A percentile compares a stretch with the other conserved stretches of the same genome.
These are phyloP conservation scores for Corylus avellana DNA, from an alignment of 306 rosid species.

Conservation along the genomic window DNA sequence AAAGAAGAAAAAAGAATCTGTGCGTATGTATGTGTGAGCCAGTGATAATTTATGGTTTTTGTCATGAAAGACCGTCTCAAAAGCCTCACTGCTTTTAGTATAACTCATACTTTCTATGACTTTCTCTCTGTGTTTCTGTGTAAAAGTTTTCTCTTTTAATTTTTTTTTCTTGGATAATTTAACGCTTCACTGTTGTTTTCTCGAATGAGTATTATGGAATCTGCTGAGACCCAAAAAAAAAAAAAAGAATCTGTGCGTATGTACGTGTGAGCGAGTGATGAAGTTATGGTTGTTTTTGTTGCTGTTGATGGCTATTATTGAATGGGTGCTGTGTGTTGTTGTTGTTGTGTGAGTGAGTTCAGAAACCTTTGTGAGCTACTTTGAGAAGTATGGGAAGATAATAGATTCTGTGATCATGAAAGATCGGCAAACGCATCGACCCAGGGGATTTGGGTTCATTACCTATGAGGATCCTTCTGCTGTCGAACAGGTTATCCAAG, in stretches of 20 bases:
- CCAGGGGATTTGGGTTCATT: conserved; percentile 90
- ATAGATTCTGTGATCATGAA: conserved; percentile 92
- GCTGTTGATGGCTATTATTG: neutral
- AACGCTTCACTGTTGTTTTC: neutral
- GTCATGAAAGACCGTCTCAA: too few relatives aligned
- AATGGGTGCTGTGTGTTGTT: neutral
- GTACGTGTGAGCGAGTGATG: neutral
- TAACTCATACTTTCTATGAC: neutral
- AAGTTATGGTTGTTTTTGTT: neutral
- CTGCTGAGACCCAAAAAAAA: neutral
- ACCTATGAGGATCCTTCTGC: conserved; percentile 84
- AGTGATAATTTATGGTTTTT: too few relatives aligned
- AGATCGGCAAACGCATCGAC: conserved; percentile 77
- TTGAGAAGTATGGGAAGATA: conserved; percentile 87
- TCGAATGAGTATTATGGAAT: neutral
- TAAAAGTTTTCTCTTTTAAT: neutral
- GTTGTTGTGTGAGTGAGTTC: conserved; percentile 3
- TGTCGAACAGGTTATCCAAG: conserved; percentile 81
- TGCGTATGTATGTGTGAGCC: too few relatives aligned
- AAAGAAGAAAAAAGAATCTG: neutral
- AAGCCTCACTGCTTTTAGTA: neutral
- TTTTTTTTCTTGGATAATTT: neutral
- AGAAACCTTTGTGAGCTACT: conserved; percentile 81
- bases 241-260: neutral
- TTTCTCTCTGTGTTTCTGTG: neutral